These are phyloP conservation scores for Aspergillus sp. DNA, from an alignment of 2,329 filamentous ascomycete genomes.

Conservation along the genomic window DNA sequence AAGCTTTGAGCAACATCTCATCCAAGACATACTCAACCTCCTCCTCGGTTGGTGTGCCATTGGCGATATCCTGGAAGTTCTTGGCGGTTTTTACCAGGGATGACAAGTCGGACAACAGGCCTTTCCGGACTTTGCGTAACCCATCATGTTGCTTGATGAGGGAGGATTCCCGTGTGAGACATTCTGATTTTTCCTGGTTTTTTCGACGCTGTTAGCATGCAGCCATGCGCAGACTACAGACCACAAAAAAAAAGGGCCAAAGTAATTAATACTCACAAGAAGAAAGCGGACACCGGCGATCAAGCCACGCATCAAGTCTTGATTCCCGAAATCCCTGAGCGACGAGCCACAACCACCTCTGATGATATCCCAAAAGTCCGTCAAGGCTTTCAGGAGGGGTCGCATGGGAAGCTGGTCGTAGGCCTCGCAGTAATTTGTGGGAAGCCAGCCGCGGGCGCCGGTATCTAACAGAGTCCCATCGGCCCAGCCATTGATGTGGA, in stretches of 20 bases:
- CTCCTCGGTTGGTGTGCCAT: slow-evolving; percentile 35
- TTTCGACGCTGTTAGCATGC: neutral
- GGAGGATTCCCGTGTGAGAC: slow-evolving; percentile 70
- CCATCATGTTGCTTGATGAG: slow-evolving; percentile 67
- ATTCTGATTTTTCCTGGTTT: slow-evolving; percentile 72
- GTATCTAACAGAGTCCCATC: slow-evolving; percentile 84
- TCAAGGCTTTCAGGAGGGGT: slow-evolving; percentile 72
- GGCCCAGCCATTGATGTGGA: slow-evolving; percentile 97
- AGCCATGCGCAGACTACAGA: no score
- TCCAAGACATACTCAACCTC: slow-evolving; percentile 58
- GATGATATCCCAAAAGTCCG: slow-evolving; percentile 88
- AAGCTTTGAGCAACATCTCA: slow-evolving; percentile 87
- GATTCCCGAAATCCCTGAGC: slow-evolving; percentile 71
- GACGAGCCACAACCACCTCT: slow-evolving; percentile 69
- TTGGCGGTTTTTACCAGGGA: slow-evolving; percentile 84
- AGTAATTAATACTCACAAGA: slow-evolving; percentile 53
- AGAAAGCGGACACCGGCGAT: slow-evolving; percentile 89
- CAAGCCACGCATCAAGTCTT: slow-evolving; percentile 89
- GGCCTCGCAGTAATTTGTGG: slow-evolving; percentile 94
- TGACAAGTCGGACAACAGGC: slow-evolving; percentile 79
- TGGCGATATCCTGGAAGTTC: slow-evolving; percentile 66
- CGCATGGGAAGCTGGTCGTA: slow-evolving; percentile 86
- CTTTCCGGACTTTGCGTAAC: slow-evolving; percentile 74
- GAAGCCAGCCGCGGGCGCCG: slow-evolving; percentile 85
- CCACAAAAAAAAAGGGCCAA: no score